These are phyloP conservation scores for Sinapis alba DNA, from an alignment of 441 rosid genomes.

Conservation along the genomic window DNA sequence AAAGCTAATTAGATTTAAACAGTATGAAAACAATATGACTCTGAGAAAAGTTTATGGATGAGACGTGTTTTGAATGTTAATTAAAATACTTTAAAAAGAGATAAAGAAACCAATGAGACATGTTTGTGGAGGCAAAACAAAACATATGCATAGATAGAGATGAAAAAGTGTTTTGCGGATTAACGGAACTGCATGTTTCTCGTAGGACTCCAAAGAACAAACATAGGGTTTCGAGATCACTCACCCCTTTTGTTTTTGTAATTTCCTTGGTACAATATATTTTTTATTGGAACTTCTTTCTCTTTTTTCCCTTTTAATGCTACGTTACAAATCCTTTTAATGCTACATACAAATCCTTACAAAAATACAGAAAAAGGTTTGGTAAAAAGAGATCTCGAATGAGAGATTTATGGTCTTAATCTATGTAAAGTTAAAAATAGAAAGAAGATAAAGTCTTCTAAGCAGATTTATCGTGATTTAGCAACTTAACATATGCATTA, in stretches of 20 bases:
- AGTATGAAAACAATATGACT: background rate
- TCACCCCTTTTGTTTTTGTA: constrained; percentile 30
- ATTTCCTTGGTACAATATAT: background rate
- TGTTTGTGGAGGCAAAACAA: constrained; percentile 19
- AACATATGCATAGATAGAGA: constrained; percentile 36
- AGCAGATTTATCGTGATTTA: constrained; percentile 36
- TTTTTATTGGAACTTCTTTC: background rate
- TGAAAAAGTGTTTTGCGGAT: constrained; percentile 28
- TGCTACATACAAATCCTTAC: background rate
- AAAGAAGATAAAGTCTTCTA: constrained; percentile 25
- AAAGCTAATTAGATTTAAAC: constrained; percentile 24
- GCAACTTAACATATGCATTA: background rate
- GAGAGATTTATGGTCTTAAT: constrained; percentile 32
- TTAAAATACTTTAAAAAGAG: background rate
- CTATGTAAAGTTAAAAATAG: constrained; percentile 21
- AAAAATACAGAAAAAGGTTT: constrained; percentile 19
- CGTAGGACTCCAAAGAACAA: constrained; percentile 37
- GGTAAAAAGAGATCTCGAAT: constrained; percentile 14
- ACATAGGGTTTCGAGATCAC: constrained; percentile 42
- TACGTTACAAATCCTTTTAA: no score
- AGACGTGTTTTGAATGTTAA: background rate
- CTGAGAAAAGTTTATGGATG: constrained; percentile 8
- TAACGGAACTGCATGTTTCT: constrained; percentile 38
- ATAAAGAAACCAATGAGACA: background rate
- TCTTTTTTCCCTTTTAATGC: constrained; percentile 22